Evolutionary conservation across 225 moss, liverwort and hornwort species (phyloP).

Genomic region (Ulota crispa): DNA sequence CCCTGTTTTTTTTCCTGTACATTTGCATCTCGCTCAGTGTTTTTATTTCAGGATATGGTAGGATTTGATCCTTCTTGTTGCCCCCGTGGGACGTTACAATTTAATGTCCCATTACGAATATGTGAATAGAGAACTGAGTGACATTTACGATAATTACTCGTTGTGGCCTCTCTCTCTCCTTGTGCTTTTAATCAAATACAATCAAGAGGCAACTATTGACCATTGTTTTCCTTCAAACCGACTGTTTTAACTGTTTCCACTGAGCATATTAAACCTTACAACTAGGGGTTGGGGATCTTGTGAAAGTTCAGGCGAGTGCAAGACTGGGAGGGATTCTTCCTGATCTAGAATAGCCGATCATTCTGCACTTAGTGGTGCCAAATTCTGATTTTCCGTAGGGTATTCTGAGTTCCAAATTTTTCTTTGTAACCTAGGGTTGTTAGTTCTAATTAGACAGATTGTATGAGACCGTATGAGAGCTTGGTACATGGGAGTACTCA

Average conservation of each 20-base stretch:
- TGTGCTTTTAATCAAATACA: slow-evolving; percentile 28
- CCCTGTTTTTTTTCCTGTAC: slow-evolving; percentile 28
- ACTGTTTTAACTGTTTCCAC: background rate
- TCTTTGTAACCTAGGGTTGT: background rate
- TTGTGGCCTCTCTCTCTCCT: slow-evolving; percentile 18
- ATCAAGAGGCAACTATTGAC: slow-evolving; percentile 4
- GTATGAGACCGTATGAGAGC: background rate
- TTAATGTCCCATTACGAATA: slow-evolving; percentile 45
- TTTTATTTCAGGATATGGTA: slow-evolving; percentile 8
- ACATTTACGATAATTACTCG: slow-evolving; percentile 27
- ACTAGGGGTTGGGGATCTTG: background rate
- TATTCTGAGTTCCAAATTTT: background rate
- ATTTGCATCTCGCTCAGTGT: background rate
- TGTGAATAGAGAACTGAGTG: slow-evolving; percentile 71
- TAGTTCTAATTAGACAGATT: background rate
- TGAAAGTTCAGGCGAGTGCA: background rate
- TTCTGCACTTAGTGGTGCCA: background rate
- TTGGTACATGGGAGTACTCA: background rate
- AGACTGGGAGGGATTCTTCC: background rate
- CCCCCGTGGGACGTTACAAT: slow-evolving; percentile 27
- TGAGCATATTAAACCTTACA: no score
- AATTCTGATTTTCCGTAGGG: background rate
- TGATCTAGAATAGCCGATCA: background rate
- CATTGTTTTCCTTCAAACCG: background rate
- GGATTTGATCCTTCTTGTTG: slow-evolving; percentile 31